phyloP scores from a whole-genome alignment of 805 yeast species.

The Debaryomyces castellii region DNA sequence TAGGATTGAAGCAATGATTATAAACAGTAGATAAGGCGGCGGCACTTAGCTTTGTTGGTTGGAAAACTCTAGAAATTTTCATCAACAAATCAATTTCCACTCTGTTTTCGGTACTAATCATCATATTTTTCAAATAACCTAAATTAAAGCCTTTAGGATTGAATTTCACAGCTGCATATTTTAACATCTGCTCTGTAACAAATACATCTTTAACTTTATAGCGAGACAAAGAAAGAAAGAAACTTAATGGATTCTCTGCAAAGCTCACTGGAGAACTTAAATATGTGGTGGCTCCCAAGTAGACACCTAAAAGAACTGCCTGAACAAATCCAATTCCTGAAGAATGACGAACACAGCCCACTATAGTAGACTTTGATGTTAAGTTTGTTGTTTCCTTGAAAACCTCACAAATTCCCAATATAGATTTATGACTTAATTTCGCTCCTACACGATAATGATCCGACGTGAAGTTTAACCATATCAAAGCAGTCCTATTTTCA shows the following conservation, averaged over 20 bases:
- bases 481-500: conserved; percentile 48
- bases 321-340: conserved; percentile 87
- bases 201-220: conserved; percentile 83
- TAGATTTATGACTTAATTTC: conserved; percentile 55
- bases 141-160: conserved; percentile 64
- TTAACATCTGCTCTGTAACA: conserved; percentile 80
- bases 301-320: conserved; percentile 80
- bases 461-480: conserved; percentile 70
- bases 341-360: conserved; percentile 85
- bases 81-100: conserved; percentile 64
- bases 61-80: conserved; percentile 59
- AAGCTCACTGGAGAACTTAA: conserved; percentile 76
- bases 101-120: conserved; percentile 77
- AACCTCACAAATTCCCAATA: conserved; percentile 80
- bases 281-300: conserved; percentile 82
- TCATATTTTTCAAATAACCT: conserved; percentile 69
- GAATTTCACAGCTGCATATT: conserved; percentile 61
- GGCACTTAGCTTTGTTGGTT: conserved; percentile 60
- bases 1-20: conserved; percentile 76
- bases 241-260: conserved; percentile 69
- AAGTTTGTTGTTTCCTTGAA: conserved; percentile 90
- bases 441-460: conserved; percentile 68
- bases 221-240: conserved; percentile 68
- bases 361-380: conserved; percentile 64
- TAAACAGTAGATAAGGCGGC: conserved; percentile 76